phyloP scores from a whole-genome alignment of 257 asterid genomes.

The Fraxinus pennsylvanica region DNA sequence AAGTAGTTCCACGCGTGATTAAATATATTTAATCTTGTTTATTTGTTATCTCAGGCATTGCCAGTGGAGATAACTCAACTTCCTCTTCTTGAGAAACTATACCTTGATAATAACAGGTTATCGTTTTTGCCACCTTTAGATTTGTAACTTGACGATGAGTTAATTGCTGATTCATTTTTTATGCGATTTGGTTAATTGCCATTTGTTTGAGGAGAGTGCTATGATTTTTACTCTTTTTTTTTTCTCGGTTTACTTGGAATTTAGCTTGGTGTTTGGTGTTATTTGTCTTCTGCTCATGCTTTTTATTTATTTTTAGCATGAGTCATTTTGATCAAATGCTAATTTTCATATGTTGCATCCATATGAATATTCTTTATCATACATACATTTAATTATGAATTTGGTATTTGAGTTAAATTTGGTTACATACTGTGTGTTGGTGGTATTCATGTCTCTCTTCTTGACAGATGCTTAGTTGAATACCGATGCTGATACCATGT shows the following conservation, averaged over 20 bases:
- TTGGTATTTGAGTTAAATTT: not conserved
- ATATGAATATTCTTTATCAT: not conserved
- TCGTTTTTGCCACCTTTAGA: conserved; percentile 69
- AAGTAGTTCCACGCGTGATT: conserved; percentile 14
- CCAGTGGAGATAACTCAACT: conserved; percentile 87
- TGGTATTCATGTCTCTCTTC: conserved; percentile 7
- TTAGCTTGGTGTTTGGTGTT: not conserved
- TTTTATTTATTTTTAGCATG: not conserved
- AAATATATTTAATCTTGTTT: conserved; percentile 32
- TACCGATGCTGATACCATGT: conserved; percentile 97
- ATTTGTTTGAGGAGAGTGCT: not conserved
- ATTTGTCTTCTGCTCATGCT: not conserved
- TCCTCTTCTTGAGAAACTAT: conserved; percentile 89
- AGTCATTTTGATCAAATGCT: not conserved
- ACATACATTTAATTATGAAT: not conserved
- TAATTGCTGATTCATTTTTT: not conserved
- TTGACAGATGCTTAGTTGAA: conserved; percentile 87
- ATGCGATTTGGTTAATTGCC: not conserved
- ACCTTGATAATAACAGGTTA: conserved; percentile 87
- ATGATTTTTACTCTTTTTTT: not conserved
- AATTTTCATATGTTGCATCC: not conserved
- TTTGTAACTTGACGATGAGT: not conserved
- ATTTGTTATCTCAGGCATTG: conserved; percentile 55
- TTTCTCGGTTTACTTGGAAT: not conserved
- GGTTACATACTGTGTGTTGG: not conserved